Evolutionary conservation across 1,284 basidiomycete species (phyloP).

Genomic region (Marasmius fiardii): DNA sequence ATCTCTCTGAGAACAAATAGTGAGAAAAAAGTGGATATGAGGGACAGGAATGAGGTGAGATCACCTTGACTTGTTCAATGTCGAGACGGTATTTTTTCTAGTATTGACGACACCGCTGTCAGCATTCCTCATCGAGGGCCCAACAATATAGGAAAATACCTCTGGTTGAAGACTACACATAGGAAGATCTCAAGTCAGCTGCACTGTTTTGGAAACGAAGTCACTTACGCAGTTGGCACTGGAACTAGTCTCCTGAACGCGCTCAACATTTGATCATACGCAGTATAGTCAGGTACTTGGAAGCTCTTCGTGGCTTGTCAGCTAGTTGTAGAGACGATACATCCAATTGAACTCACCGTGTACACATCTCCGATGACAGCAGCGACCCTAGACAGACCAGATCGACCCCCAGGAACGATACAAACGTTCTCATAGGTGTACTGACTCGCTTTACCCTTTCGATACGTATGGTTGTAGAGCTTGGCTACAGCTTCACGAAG

Average conservation of each 20-base stretch:
- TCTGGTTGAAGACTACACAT: conserved; percentile 53
- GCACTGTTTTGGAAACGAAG: not conserved
- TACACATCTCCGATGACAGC: conserved; percentile 87
- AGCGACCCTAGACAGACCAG: conserved; percentile 87
- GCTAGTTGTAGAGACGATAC: not conserved
- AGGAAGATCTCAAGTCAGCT: not conserved
- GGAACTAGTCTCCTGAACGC: conserved; percentile 89
- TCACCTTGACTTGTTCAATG: conserved; percentile 1
- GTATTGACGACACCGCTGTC: not conserved
- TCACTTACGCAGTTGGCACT: conserved; percentile 77
- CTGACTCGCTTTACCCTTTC: conserved; percentile 73
- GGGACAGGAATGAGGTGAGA: not conserved
- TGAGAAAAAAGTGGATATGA: not conserved
- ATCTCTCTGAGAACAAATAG: conserved; percentile 49
- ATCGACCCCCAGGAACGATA: conserved; percentile 87
- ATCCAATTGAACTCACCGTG: conserved; percentile 41
- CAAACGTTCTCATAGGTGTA: conserved; percentile 92
- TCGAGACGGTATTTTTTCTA: conserved; percentile 31
- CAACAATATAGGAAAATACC: conserved; percentile 32
- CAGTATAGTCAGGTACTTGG: conserved; percentile 87
- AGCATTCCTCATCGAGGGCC: not conserved
- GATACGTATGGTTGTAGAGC: conserved; percentile 86
- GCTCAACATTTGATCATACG: conserved; percentile 80
- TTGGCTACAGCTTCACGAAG: conserved; percentile 78
- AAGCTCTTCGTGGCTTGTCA: conserved; percentile 52